Percentiles rank a stretch among this genome's conserved stretches.
phyloP scores from a whole-genome alignment of 2,329 filamentous ascomycete species.

The Colletotrichum chrysophilum region DNA sequence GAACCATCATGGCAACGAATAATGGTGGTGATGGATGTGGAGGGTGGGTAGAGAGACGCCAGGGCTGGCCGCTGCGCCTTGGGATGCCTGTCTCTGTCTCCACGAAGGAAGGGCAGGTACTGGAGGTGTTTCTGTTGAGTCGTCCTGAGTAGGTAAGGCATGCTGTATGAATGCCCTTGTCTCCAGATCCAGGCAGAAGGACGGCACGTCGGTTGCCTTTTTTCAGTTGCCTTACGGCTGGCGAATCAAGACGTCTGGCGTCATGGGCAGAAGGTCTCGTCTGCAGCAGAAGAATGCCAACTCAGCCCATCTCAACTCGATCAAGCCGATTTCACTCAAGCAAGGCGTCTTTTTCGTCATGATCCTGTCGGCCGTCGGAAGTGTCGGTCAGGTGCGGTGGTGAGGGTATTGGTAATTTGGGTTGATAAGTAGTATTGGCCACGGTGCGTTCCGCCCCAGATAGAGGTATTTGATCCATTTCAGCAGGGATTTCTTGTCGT shows the following conservation, averaged over 20 bases:
- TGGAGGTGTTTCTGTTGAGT: neutral
- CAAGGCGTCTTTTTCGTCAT: neutral
- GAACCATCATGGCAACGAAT: neutral
- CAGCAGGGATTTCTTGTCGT: neutral
- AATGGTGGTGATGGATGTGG: neutral
- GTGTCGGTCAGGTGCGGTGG: neutral
- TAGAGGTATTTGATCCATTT: neutral
- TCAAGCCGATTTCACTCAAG: neutral
- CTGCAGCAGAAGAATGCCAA: neutral
- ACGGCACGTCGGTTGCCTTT: neutral
- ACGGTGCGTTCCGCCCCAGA: neutral
- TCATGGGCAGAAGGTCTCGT: neutral
- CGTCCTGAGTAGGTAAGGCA: neutral
- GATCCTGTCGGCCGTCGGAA: neutral
- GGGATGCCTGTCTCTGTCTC: neutral
- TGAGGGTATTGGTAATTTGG: neutral
- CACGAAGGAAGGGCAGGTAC: neutral
- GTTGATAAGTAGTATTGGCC: neutral
- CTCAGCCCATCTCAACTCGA: neutral
- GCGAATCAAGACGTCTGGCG: neutral
- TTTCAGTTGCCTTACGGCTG: constrained; percentile 2
- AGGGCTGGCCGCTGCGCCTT: constrained; percentile 2
- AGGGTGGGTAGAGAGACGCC: constrained; percentile 9
- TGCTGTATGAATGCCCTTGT: neutral
- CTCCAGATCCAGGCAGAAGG: constrained; percentile 5